These are phyloP conservation scores for Ophiostoma tasmaniense DNA, from an alignment of 2,329 filamentous ascomycete genomes.

Conservation along the genomic window DNA sequence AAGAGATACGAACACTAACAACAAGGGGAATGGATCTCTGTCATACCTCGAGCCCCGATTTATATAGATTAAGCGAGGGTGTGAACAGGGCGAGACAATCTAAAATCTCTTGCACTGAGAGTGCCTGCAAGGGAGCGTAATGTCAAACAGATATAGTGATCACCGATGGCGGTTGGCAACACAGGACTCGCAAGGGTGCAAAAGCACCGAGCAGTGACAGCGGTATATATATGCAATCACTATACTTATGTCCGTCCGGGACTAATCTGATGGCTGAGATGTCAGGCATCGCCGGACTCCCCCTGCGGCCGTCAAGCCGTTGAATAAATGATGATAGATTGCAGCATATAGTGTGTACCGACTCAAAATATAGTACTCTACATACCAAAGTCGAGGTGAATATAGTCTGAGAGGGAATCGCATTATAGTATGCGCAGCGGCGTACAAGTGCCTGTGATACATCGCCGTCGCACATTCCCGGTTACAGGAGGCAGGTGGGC, in stretches of 20 bases:
- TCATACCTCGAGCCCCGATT: background rate
- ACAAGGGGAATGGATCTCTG: constrained; percentile 4
- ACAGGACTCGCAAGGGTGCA: background rate
- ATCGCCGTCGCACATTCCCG: background rate
- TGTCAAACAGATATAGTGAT: background rate
- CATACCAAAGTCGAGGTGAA: background rate
- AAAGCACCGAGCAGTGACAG: background rate
- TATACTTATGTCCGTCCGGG: background rate
- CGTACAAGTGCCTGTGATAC: background rate
- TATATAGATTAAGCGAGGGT: constrained; percentile 6
- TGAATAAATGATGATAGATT: background rate
- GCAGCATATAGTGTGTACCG: background rate
- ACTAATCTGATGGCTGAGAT: background rate
- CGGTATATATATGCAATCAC: background rate
- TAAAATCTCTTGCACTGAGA: background rate
- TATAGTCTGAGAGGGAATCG: background rate
- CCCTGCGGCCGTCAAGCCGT: background rate
- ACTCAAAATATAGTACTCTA: too few species aligned
- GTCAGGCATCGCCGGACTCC: background rate
- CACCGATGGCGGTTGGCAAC: background rate
- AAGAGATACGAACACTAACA: background rate
- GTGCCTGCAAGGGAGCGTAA: background rate
- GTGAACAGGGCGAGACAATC: constrained; percentile 5
- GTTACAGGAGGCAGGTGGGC: background rate
- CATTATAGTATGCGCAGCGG: background rate